phyloP scores from a whole-genome alignment of 139 green algal genomes.

The Raphidocelis subcapitata region DNA sequence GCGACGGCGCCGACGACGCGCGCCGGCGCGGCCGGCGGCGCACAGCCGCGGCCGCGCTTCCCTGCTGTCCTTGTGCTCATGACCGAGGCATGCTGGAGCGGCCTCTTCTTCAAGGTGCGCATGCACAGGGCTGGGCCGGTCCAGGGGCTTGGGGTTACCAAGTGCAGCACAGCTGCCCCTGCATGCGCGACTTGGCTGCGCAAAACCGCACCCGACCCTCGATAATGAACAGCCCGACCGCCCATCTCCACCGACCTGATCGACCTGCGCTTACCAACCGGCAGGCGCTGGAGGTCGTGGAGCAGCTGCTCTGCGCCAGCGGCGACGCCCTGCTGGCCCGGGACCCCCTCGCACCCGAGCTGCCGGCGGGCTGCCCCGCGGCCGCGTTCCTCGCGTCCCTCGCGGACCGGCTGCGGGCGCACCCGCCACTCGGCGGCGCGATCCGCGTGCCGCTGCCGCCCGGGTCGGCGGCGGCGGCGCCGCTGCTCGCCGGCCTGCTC shows the following conservation, averaged over 20 bases:
- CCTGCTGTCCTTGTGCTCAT: conserved; percentile 71
- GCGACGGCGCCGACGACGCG: conserved; percentile 43
- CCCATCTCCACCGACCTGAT: not conserved
- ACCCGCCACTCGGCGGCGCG: conserved; percentile 20
- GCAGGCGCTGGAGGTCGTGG: conserved; percentile 59
- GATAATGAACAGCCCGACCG: not conserved
- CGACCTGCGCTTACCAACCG: not conserved
- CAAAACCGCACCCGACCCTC: not conserved
- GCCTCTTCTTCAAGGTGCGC: conserved; percentile 64
- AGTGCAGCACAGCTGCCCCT: not conserved
- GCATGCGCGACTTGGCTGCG: not conserved
- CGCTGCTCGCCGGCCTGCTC: not conserved
- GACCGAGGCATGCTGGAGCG: conserved; percentile 53
- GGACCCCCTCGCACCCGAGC: conserved; percentile 9
- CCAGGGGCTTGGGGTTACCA: not conserved
- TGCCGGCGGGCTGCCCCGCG: conserved; percentile 37
- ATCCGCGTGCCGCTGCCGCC: not conserved
- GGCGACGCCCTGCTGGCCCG: conserved; percentile 30
- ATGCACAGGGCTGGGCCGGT: not conserved
- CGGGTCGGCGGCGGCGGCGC: no score
- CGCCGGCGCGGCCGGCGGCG: conserved; percentile 37
- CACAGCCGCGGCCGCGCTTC: conserved; percentile 47
- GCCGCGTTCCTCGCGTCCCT: conserved; percentile 52
- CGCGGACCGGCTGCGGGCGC: conserved; percentile 17
- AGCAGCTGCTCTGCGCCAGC: conserved; percentile 59